Evolutionary conservation across 352 stramenopile genomes (phyloP), one percentile per base, ranked within the genome.

Genomic region (Globisporangium recalcitrans): DNA sequence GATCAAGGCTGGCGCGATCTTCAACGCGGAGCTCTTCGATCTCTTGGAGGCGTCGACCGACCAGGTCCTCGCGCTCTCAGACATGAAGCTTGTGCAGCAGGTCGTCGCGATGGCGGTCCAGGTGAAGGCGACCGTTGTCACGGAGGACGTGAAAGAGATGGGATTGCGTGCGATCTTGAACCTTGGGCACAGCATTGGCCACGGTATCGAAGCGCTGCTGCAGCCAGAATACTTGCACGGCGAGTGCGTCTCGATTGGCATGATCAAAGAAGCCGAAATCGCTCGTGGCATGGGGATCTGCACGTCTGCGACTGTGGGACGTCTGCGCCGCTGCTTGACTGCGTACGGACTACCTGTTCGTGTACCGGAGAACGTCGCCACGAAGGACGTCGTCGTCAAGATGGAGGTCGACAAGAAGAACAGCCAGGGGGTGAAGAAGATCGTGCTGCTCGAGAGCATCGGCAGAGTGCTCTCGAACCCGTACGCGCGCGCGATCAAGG

Each of bases 101-200:
- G 72, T 92, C 5, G 77, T 92, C 6, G 71, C 73, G 31, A 76
- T 80, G 48, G 82, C 80, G 1, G 82, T 85, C 46, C 70, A 97
- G 63, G 97, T 98, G 62, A 99, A 99, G 76, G 91, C 95, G 26
- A 87, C 88, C 44, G 95, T 99, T 26, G 97, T 99, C 13, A 97
- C 95, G 34, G 75, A 88, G 13, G 97, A 99, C 71, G 96, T 97
- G 55, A 95, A 96, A 70, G 97, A 99, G 74, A 95, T 94, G 63
- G 97, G 96, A 1, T 62, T 98, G 27, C 85, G 97, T 16, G 97
- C 97, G 14, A 99, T 98, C 36, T 86, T 99, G 38, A 99, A 99
- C 79, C 93, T 99, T 62, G 97, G 97, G n/a, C 97, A 99, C 83
- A 99, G 96, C 54, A 97, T 99, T 65, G 97, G 96, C 59, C 97